These are phyloP conservation scores for Trypanosoma lewisi DNA, from an alignment of 208 protist species.

Conservation along the genomic window DNA sequence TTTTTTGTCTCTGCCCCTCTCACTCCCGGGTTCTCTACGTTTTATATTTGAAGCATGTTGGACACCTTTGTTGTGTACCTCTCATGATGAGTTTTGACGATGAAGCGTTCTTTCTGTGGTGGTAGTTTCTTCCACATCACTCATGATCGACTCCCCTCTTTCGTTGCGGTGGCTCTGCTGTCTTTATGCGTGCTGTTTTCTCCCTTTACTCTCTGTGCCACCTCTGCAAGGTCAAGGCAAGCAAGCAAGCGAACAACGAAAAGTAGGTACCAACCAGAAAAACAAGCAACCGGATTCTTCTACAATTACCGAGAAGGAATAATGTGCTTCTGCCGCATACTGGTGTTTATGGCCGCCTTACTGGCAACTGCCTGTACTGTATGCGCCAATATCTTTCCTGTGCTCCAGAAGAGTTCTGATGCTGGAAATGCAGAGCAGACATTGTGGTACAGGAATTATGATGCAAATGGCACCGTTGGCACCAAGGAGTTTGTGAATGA, in stretches of 20 bases:
- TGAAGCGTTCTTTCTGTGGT: slow-evolving; percentile 32
- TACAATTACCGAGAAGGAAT: neutral
- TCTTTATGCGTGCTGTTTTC: too few species aligned
- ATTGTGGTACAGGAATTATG: neutral
- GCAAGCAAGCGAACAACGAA: too few species aligned
- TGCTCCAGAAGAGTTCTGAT: neutral
- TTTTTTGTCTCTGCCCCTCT: too few species aligned
- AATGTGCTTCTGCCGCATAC: neutral
- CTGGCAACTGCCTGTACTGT: neutral
- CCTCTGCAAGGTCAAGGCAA: neutral
- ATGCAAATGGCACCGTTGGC: neutral
- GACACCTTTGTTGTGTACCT: too few species aligned
- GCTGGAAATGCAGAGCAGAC: neutral
- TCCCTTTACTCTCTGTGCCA: neutral
- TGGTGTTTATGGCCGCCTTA: neutral
- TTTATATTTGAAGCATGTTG: too few species aligned
- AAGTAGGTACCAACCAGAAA: too few species aligned
- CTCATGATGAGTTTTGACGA: too few species aligned
- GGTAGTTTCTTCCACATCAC: neutral
- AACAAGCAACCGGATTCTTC: neutral
- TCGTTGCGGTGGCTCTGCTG: too few species aligned
- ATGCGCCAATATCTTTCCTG: neutral
- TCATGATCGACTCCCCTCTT: neutral
- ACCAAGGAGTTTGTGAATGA: neutral
- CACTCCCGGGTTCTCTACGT: too few species aligned